These are phyloP conservation scores for Besnoitia besnoiti DNA, from an alignment of 169 alveolate species.

Conservation along the genomic window DNA sequence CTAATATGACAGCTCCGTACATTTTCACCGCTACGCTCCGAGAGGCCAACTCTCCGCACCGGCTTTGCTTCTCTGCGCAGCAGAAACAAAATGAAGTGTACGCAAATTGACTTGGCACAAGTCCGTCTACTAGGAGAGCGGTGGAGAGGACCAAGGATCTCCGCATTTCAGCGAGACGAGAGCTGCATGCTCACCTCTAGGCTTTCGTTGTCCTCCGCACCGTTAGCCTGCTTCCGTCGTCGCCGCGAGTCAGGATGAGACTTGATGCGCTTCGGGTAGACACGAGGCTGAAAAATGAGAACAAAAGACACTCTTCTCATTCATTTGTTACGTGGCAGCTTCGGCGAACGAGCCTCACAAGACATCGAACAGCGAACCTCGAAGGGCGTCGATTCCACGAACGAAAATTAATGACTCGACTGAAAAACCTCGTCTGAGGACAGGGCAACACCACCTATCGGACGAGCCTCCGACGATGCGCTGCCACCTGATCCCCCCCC, in stretches of 20 bases:
- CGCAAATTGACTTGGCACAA: neutral
- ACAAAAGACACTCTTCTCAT: no score
- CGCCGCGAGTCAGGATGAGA: neutral
- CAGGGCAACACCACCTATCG: no score
- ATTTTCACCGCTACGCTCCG: no score
- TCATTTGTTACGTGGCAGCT: neutral
- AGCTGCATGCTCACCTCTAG: constrained; percentile 3
- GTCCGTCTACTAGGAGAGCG: neutral
- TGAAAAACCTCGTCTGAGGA: neutral
- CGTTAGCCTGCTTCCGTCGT: neutral
- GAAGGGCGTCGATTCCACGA: neutral
- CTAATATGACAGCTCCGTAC: no score
- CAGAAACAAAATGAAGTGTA: neutral
- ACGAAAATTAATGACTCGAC: neutral
- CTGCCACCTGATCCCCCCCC: no score
- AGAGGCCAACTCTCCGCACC: no score
- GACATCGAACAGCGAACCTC: neutral
- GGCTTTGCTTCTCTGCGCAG: no score
- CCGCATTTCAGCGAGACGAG: neutral
- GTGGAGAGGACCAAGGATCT: neutral
- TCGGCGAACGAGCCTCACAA: neutral
- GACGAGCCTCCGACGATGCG: no score
- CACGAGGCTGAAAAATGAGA: neutral
- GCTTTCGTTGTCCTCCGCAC: neutral
- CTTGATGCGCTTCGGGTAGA: neutral